Conservation (phyloP, 2,329 filamentous ascomycete genomes). For the Microcyclosporella mali region DNA sequence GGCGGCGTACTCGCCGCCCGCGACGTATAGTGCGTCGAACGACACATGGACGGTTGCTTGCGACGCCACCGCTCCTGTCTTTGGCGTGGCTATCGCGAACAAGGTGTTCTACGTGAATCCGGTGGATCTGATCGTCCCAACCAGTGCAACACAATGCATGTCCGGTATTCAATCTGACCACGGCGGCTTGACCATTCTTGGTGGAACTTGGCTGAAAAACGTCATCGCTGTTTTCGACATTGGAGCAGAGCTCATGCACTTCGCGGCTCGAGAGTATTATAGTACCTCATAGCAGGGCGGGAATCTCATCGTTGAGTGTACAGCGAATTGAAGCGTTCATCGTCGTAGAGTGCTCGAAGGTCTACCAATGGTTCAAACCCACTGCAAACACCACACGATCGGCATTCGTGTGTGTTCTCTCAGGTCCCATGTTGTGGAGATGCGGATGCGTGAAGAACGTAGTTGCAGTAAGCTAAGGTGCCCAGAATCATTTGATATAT, state of each 20-base stretch:
- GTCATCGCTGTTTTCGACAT: conserved; percentile 49
- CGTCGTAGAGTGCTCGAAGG: too few relatives aligned
- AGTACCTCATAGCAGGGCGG: background rate
- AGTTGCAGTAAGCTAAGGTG: too few relatives aligned
- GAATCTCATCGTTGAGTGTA: too few relatives aligned
- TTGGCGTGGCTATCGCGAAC: conserved; percentile 38
- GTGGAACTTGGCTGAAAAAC: conserved; percentile 46
- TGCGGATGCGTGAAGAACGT: too few relatives aligned
- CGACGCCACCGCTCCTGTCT: conserved; percentile 34
- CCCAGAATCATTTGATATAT: background rate
- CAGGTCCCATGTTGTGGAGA: too few relatives aligned
- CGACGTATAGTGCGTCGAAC: conserved; percentile 25
- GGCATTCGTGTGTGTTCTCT: too few relatives aligned
- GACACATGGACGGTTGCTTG: conserved; percentile 39
- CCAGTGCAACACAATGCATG: conserved; percentile 25
- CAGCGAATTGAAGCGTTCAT: too few relatives aligned
- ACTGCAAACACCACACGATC: too few relatives aligned
- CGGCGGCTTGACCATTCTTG: conserved; percentile 36
- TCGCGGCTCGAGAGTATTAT: conserved; percentile 34
- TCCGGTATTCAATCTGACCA: conserved; percentile 30
- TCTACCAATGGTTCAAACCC: too few relatives aligned
- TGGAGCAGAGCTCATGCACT: conserved; percentile 43
- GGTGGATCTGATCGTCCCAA: conserved; percentile 25
- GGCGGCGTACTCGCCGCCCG: conserved; percentile 39
- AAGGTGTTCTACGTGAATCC: conserved; percentile 31